Conservation (phyloP, 163 green algal genomes). For the Picocystis sp. region DNA sequence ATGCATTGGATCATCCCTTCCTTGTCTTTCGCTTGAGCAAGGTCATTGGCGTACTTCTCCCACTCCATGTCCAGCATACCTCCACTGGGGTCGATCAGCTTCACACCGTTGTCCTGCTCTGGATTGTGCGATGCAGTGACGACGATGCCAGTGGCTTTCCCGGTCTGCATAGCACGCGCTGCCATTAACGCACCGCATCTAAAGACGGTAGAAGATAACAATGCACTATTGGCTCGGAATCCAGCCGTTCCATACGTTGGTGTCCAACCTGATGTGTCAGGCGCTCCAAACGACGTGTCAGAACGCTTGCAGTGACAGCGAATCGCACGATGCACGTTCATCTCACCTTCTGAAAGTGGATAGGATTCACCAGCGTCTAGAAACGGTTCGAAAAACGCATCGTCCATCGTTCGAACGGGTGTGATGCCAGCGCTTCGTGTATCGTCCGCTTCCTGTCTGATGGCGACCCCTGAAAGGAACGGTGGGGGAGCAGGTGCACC, state of each 20-base stretch:
- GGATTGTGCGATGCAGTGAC: conserved; percentile 96
- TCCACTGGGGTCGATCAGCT: conserved; percentile 73
- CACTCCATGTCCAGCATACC: conserved; percentile 46
- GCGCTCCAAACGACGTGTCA: no score
- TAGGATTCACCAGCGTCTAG: no score
- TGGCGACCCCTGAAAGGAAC: no score
- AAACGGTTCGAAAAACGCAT: no score
- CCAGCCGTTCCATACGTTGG: conserved; percentile 72
- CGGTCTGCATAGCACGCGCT: neutral
- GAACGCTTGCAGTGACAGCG: no score
- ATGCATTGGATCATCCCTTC: conserved; percentile 20
- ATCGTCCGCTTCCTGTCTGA: no score
- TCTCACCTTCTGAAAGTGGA: no score
- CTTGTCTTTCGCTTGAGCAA: conserved; percentile 35
- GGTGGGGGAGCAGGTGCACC: no score
- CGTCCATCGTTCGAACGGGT: no score
- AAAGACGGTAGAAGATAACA: conserved; percentile 63
- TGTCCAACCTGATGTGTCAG: conserved; percentile 9
- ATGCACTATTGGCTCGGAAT: conserved; percentile 43
- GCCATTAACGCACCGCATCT: conserved; percentile 24
- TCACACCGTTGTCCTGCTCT: conserved; percentile 89
- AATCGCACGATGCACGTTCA: no score
- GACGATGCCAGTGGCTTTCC: conserved; percentile 59
- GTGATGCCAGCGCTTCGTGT: no score
- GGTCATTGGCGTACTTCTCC: conserved; percentile 41